Evolutionary conservation across 2,329 filamentous ascomycete genomes (phyloP), one percentile per base, ranked within the genome.

Genomic region (Aspergillus pseudoglaucus): DNA sequence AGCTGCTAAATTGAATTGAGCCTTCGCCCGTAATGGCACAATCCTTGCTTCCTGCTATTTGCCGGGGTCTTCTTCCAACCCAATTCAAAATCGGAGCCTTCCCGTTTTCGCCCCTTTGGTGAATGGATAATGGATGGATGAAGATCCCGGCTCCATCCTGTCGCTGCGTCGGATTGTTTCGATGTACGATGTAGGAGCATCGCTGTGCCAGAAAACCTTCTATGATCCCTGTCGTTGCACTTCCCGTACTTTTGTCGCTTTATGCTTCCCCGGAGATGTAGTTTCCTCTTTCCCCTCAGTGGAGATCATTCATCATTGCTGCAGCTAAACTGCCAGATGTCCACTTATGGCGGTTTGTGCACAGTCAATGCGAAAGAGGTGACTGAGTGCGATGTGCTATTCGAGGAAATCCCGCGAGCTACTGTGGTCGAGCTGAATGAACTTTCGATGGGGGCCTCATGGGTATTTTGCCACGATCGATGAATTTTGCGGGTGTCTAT

Each of bases 21-120:
- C 14, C 33, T 1, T 42, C 44, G 15, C 27, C 10, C 9, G 35
- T n/a, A 10, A 47, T 27, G 25, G 25, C 25, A 46, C 42, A 47
- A 49, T 64, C 64, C 64, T 66, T 66, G 63, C 63, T 63, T 66
- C 45, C 51, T 55, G 57, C 55, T 61, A 60, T 39, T 39, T 8
- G 37, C 18, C 37, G 37, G 37, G 5, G 22, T 39, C 10, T 12
- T 39, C 6, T 39, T 39, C 37, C 37, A 14, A 3, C 25, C 25
- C 9, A 27, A 27, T 4, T 4, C 25, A 30, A 6, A 22, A 18
- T 22, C 22, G 37, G 17, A 20, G 10, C 10, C 15, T 20, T 10
- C 17, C 10, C 37, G 15, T 17, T 39, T 39, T n/a, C 8, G 8
- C 18, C 15, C 9, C 17, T 10, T 12, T 22, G 17, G 37, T 18